These are phyloP conservation scores for Trifolium subterraneum DNA, from an alignment of 306 rosid species.

Conservation along the genomic window DNA sequence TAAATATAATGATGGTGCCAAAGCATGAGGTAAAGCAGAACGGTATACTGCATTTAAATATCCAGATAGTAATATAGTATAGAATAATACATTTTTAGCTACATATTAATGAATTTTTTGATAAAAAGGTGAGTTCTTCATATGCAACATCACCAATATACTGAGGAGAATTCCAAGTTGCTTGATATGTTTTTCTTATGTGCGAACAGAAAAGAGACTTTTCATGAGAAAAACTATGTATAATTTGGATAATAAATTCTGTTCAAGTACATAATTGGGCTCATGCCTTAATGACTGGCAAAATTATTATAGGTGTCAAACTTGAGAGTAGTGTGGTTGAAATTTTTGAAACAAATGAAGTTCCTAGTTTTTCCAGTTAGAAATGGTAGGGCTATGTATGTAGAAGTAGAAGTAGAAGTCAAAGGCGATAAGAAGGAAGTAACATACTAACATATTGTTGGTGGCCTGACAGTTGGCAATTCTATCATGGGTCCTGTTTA, in stretches of 20 bases:
- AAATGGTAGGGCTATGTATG: conserved; percentile 9
- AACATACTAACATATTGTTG: conserved; percentile 1
- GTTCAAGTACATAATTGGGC: conserved; percentile 2
- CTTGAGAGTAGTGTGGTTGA: conserved; percentile 9
- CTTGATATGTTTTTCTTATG: conserved; percentile 8
- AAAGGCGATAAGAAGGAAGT: neutral
- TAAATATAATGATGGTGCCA: conserved; percentile 8
- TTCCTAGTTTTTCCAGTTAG: conserved; percentile 15
- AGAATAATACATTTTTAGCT: conserved; percentile 12
- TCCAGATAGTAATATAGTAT: conserved; percentile 2
- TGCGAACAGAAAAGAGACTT: conserved; percentile 2
- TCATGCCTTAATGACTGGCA: neutral
- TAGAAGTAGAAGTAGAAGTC: conserved; percentile 27
- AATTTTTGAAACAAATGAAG: conserved; percentile 6
- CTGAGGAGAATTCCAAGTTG: conserved; percentile 7
- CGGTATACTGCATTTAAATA: neutral
- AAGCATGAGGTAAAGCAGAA: neutral
- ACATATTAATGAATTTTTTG: neutral
- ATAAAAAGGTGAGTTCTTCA: neutral
- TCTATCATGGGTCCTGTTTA: conserved; percentile 22
- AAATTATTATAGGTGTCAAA: conserved; percentile 10
- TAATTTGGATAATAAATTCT: neutral
- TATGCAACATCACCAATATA: conserved; percentile 6
- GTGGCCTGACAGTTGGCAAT: conserved; percentile 1
- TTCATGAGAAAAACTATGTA: conserved; percentile 12